phyloP scores from a whole-genome alignment of 768 basidiomycete species.

The Russula brevipes region DNA sequence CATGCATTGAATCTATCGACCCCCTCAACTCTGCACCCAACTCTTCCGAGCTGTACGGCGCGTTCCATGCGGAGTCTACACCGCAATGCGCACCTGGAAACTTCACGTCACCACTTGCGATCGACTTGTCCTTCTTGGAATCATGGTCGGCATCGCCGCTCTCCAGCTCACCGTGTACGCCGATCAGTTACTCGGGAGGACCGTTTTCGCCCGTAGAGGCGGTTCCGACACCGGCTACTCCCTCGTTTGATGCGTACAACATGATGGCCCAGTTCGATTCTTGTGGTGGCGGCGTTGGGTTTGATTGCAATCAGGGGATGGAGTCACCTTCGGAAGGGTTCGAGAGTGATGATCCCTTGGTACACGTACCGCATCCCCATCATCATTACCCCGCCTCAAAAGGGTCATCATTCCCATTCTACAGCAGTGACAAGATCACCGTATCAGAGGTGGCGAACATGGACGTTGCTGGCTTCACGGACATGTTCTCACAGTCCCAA shows the following conservation, averaged over 20 bases:
- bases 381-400: constrained; percentile 11
- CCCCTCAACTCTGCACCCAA: constrained; percentile 18
- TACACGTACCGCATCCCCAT: not conserved
- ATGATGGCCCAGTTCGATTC: constrained; percentile 9
- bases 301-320: not conserved
- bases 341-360: not conserved
- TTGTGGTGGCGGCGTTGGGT: constrained; percentile 2
- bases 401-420: constrained; percentile 3
- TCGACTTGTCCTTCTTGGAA: constrained; percentile 21
- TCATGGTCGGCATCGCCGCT: constrained; percentile 16
- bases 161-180: constrained; percentile 21
- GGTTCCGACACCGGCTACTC: constrained; percentile 10
- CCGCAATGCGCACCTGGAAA: constrained; percentile 6
- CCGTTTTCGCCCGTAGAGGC: constrained; percentile 16
- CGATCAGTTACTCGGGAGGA: constrained; percentile 9
- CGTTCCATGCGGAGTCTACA: constrained; percentile 11
- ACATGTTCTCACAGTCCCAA: constrained; percentile 8
- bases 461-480: constrained; percentile 7
- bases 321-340: not conserved
- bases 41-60: not conserved
- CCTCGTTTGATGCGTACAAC: constrained; percentile 9
- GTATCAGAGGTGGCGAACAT: constrained; percentile 2
- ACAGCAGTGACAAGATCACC: constrained; percentile 10
- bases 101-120: constrained; percentile 2
- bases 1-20: constrained; percentile 24